Base-by-base conservation (phyloP, 306 rosid genomes). In the Morella rubra region DNA sequence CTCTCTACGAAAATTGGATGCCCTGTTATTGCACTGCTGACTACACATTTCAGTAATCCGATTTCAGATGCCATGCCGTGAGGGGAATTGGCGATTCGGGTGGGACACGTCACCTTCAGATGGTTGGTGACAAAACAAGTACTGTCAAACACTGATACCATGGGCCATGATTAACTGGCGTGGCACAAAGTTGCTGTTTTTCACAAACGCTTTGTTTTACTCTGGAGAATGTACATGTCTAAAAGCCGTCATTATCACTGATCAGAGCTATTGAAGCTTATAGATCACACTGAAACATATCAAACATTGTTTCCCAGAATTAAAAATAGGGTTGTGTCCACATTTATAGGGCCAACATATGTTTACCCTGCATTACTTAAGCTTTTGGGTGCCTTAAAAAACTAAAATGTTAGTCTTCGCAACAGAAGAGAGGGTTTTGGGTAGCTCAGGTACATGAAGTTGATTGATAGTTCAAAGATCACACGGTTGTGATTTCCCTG, bases 161-260 rank as follows among this genome's bases (percentile, higher is more conserved):
- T 42, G 54, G 42, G 15, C 15, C 53, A 54, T 53, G 41, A 24
- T 74, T 60, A 11, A 40, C 68, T 52, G 49, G 65, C 0, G 53
- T 32, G 65, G 60, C 32, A 76, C 51, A 32, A 42, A 22, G 59
- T 74, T 41, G 62, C 18, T 67, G 6, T 62, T 32, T 32, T 27
- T 76, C 51, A 72, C 55, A 56, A 59, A 49, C 19, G 46, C 40
- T 51, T 55, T 74, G n/a, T 13, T 67, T 68, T 69, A 44, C 77
- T 45, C 65, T 19, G 18, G 47, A 32, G 40, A 58, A 27, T 62
- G 40, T 12, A 71, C 55, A 1, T 60, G 53, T 40, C 52, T n/a
- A 44, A 59, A 20, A 7, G 19, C 66, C 78, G 64, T 59, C 78
- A 64, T 59, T 44, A 80, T 77, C 74, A 71, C 73, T 47, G 54